Base-by-base conservation (phyloP, 176 grass and related monocot genomes). In the Saccharum spontaneum region DNA sequence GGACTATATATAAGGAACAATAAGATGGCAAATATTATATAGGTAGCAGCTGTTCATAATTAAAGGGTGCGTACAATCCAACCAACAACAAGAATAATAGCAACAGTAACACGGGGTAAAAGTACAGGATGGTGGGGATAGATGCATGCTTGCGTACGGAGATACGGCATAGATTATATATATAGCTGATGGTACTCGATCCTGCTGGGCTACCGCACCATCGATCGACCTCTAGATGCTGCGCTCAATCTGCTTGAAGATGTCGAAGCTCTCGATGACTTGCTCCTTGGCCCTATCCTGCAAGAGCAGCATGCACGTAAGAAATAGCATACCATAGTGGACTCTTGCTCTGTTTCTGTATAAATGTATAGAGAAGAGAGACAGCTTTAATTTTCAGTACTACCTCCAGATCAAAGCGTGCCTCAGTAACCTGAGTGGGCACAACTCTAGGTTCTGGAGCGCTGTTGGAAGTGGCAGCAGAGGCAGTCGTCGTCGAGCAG, bases 181-280 rank as follows among this genome's bases (percentile, higher is more conserved):
- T n/a, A 59, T 20, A 33, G 69, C 86, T 46, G 55, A 79, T 65
- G 75, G 59, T 54, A 63, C 75, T 88, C 16, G 33, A 18, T 52
- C 48, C 37, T 38, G 34, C 78, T 57, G 24, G 26, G 65, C 65
- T 81, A 38, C 41, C 17, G 20, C 57, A 18, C 20, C 54, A 34
- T 64, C 18, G 43, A 20, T 62, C 66, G 28, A 13, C 12, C 40
- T 39, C 37, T 94, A 92, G 79, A 59, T 83, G 87, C 79, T 97
- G 83, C 83, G 87, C 72, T 97, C 89, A 67, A 97, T 82, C 84
- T 94, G 94, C 92, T 90, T 94, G 92, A 97, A 94, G 84, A 97
- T 89, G 82, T 97, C 94, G 77, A 94, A 97, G 75, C 87, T 88
- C 84, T 97, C 92, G 23, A 90, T 63, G 62, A 72, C 90, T 46